These are phyloP conservation scores for Populus tomentosa DNA, from an alignment of 441 rosid species.

Conservation along the genomic window DNA sequence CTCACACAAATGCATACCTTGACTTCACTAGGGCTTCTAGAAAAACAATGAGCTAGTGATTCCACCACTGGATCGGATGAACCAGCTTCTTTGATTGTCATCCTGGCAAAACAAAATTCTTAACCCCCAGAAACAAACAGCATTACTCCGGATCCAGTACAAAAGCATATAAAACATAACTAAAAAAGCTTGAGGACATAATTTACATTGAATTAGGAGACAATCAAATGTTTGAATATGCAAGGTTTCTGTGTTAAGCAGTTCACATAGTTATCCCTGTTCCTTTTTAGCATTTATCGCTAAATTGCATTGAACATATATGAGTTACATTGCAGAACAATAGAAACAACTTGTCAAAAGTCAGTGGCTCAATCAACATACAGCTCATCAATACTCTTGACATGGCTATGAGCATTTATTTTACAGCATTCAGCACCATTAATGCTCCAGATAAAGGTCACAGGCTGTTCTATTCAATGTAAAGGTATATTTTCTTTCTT, in stretches of 20 bases:
- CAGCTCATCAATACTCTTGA: neutral
- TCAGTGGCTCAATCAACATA: neutral
- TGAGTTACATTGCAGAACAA: neutral
- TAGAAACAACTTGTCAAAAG: neutral
- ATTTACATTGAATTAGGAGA: neutral
- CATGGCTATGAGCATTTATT: neutral
- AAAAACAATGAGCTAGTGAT: slow-evolving; percentile 59
- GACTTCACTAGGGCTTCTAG: slow-evolving; percentile 66
- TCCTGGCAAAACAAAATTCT: slow-evolving; percentile 44
- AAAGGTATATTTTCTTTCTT: neutral
- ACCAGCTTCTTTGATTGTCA: slow-evolving; percentile 72
- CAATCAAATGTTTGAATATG: neutral
- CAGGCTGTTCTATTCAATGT: neutral
- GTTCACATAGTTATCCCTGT: neutral
- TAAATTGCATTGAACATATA: neutral
- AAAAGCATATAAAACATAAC: neutral
- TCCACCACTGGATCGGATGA: slow-evolving; percentile 64
- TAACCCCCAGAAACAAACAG: neutral
- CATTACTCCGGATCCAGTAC: neutral
- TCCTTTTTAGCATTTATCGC: neutral
- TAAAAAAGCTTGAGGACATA: neutral
- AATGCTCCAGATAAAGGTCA: neutral
- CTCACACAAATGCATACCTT: slow-evolving; percentile 52
- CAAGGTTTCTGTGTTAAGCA: neutral
- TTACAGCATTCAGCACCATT: neutral